Conservation (phyloP, 2,329 filamentous ascomycete genomes). For the Phialocephala subalpina region DNA sequence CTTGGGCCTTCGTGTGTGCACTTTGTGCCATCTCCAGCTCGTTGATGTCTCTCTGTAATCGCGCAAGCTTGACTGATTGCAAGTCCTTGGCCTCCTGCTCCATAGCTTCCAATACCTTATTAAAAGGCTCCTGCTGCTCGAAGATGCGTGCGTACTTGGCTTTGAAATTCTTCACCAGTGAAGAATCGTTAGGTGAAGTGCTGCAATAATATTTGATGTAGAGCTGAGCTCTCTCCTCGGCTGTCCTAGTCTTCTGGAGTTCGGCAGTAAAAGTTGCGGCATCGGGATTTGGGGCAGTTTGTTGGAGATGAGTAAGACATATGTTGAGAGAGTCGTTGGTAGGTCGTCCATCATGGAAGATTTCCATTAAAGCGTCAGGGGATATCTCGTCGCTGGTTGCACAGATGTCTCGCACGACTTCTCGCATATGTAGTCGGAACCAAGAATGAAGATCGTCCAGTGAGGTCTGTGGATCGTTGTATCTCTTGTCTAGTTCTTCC, state of each 20-base stretch:
- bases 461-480: conserved; percentile 31
- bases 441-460: conserved; percentile 36
- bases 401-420: conserved; percentile 38
- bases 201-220: conserved; percentile 42
- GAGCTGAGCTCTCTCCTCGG: conserved; percentile 36
- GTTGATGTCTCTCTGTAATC: conserved; percentile 30
- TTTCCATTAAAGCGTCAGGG: not conserved
- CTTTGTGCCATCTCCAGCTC: conserved; percentile 42
- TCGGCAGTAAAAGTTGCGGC: conserved; percentile 25
- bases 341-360: conserved; percentile 27
- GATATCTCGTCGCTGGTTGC: conserved; percentile 10
- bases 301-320: conserved; percentile 23
- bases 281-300: conserved; percentile 19
- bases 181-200: conserved; percentile 28
- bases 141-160: conserved; percentile 42
- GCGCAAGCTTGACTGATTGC: conserved; percentile 28
- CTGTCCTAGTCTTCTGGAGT: conserved; percentile 32
- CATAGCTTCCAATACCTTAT: conserved; percentile 38
- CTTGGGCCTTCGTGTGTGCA: conserved; percentile 40
- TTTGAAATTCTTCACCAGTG: conserved; percentile 40
- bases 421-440: conserved; percentile 34
- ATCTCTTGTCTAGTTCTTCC: conserved; percentile 32
- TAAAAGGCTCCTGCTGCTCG: conserved; percentile 34
- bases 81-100: conserved; percentile 36
- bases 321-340: conserved; percentile 30